phyloP scores from a whole-genome alignment of 2,329 filamentous ascomycete genomes.

The Aspergillus ochraceus region DNA sequence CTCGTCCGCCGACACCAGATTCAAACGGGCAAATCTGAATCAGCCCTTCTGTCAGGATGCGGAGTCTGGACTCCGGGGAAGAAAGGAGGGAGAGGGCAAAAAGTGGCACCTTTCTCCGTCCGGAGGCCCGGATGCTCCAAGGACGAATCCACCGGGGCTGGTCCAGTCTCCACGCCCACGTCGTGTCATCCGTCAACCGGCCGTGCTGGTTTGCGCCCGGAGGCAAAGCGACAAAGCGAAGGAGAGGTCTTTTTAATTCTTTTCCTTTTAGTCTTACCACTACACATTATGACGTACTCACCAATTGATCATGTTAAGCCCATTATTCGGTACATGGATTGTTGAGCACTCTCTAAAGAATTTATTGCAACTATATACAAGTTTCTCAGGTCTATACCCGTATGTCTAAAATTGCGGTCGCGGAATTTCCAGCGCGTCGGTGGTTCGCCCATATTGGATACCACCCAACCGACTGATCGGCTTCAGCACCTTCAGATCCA shows the following conservation, averaged over 20 bases:
- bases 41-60: no score
- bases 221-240: no score
- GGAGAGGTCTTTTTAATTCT: no score
- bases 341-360: background rate
- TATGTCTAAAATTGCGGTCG: slow-evolving; percentile 26
- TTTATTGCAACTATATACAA: background rate
- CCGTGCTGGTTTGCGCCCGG: no score
- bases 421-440: slow-evolving; percentile 70
- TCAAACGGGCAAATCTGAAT: no score
- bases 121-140: slow-evolving; percentile 1
- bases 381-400: background rate
- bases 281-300: no score
- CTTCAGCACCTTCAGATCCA: slow-evolving; percentile 74
- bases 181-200: no score
- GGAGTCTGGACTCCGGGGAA: slow-evolving; percentile 7
- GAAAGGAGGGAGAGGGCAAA: background rate
- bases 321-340: no score
- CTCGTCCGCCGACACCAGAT: background rate
- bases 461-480: slow-evolving; percentile 80
- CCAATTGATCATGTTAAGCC: no score
- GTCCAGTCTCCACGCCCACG: background rate
- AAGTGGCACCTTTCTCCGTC: background rate
- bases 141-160: slow-evolving; percentile 7
- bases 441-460: slow-evolving; percentile 75
- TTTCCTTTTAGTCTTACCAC: no score